Percentiles rank a stretch among this genome's conserved stretches.
Evolutionary conservation across 1,284 basidiomycete genomes (phyloP).

Genomic region (Pyrrhoderma noxium): DNA sequence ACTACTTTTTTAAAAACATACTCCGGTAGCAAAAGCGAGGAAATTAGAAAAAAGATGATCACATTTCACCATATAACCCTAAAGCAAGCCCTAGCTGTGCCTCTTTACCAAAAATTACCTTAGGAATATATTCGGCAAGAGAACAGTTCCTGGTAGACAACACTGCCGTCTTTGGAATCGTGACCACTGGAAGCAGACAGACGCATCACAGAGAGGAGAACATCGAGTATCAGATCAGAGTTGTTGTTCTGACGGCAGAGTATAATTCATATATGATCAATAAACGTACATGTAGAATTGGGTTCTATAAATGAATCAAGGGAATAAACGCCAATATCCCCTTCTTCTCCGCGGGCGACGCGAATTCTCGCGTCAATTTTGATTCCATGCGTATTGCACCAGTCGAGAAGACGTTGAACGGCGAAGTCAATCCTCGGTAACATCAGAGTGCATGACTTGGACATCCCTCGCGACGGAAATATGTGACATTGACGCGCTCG

Average conservation of each 20-base stretch:
- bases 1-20: neutral
- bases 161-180: constrained; percentile 23
- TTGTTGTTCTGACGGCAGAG: neutral
- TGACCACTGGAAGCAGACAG: constrained; percentile 19
- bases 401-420: constrained; percentile 10
- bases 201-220: neutral
- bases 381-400: constrained; percentile 12
- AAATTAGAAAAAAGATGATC: constrained; percentile 9
- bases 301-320: constrained; percentile 12
- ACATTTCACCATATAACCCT: constrained; percentile 18
- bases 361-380: constrained; percentile 15
- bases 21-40: neutral
- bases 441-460: constrained; percentile 10
- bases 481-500: neutral
- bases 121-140: constrained; percentile 5
- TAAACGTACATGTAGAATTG: constrained; percentile 14
- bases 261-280: neutral
- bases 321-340: constrained; percentile 10
- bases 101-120: constrained; percentile 14
- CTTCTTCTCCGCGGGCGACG: constrained; percentile 16
- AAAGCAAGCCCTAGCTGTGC: constrained; percentile 15
- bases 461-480: constrained; percentile 2
- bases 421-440: constrained; percentile 6
- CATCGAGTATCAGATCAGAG: neutral
- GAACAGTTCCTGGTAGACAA: constrained; percentile 22